phyloP scores from a whole-genome alignment of 139 green algal genomes.

The Chlamydomonas incerta region DNA sequence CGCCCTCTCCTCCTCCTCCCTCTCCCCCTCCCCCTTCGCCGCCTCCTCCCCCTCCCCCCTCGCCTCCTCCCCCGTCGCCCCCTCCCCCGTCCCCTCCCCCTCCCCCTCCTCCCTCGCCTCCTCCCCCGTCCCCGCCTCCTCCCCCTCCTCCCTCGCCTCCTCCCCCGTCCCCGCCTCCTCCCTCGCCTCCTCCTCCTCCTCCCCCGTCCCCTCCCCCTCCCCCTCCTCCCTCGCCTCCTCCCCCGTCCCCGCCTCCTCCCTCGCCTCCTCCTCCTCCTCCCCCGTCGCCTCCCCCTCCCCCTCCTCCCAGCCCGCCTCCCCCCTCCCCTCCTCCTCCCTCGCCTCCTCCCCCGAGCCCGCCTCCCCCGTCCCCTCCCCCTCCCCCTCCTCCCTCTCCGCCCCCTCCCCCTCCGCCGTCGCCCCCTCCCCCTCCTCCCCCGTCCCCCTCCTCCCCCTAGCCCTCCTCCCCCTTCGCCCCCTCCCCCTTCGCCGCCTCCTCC shows the following conservation, averaged over 20 bases:
- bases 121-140: neutral
- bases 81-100: neutral
- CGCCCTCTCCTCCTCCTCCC: neutral
- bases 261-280: too few relatives aligned
- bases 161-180: neutral
- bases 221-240: too few relatives aligned
- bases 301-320: too few relatives aligned
- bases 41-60: too few relatives aligned
- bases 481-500: neutral
- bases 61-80: neutral
- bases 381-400: too few relatives aligned
- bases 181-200: neutral
- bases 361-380: too few relatives aligned
- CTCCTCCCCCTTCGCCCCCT: neutral
- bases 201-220: neutral
- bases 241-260: too few relatives aligned
- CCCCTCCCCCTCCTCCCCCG: neutral
- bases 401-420: too few relatives aligned
- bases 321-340: too few relatives aligned
- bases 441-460: neutral
- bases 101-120: neutral
- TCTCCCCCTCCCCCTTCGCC: neutral
- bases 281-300: too few relatives aligned
- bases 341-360: too few relatives aligned
- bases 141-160: neutral